phyloP scores from a whole-genome alignment of 139 green algal species.

The Chlamydomonas asymmetrica region DNA sequence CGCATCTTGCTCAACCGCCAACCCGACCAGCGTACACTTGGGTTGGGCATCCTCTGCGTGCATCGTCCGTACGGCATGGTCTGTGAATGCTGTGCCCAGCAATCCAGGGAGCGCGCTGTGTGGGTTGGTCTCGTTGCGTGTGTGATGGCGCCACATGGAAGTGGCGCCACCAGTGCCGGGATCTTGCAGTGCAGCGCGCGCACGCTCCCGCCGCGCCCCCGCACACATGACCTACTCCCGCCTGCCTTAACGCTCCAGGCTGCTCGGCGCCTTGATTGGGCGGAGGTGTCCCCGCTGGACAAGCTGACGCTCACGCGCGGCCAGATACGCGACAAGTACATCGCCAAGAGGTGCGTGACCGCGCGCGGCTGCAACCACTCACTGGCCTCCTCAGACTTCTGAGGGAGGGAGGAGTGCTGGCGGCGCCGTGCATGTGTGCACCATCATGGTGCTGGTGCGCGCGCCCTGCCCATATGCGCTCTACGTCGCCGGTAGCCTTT shows the following conservation, averaged over 20 bases:
- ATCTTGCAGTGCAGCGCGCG: too few relatives aligned
- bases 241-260: background rate
- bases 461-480: too few relatives aligned
- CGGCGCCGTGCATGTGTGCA: too few relatives aligned
- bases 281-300: conserved; percentile 14
- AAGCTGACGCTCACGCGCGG: conserved; percentile 4
- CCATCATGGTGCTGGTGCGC: too few relatives aligned
- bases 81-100: background rate
- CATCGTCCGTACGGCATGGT: background rate
- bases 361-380: too few relatives aligned
- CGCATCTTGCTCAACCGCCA: background rate
- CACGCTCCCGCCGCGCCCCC: too few relatives aligned
- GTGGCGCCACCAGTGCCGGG: too few relatives aligned
- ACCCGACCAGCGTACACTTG: background rate
- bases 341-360: too few relatives aligned
- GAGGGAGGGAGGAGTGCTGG: too few relatives aligned
- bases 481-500: too few relatives aligned
- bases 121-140: background rate
- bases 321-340: conserved; percentile 27
- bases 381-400: too few relatives aligned
- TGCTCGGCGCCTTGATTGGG: conserved; percentile 13
- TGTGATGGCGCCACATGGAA: too few relatives aligned
- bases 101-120: background rate
- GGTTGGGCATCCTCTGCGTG: background rate
- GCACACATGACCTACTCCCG: background rate